These are phyloP conservation scores for Spencermartinsiella ligniputridi DNA, from an alignment of 1,139 yeast genomes.

Conservation along the genomic window DNA sequence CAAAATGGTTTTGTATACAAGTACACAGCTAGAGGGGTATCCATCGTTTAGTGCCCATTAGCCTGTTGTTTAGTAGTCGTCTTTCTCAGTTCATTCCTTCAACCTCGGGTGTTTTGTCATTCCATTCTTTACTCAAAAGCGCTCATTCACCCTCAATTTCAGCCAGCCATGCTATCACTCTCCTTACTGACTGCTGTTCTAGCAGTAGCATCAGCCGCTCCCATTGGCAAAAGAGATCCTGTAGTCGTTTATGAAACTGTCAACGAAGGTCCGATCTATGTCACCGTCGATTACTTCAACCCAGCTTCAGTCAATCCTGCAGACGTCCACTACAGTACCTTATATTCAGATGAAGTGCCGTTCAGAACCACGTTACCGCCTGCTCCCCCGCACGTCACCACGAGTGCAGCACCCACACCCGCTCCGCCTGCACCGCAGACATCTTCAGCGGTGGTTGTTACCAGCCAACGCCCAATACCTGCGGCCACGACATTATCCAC, in stretches of 20 bases:
- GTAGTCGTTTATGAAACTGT: slow-evolving; percentile 19
- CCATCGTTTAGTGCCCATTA: too few species aligned
- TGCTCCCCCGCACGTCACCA: slow-evolving; percentile 3
- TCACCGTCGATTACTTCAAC: slow-evolving; percentile 16
- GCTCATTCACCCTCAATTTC: background rate
- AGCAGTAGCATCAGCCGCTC: background rate
- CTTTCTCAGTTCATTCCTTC: background rate
- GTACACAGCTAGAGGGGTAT: too few species aligned
- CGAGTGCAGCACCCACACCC: slow-evolving; percentile 4
- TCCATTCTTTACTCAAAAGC: background rate
- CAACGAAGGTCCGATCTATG: slow-evolving; percentile 19
- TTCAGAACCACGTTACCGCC: slow-evolving; percentile 2
- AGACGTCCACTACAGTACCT: slow-evolving; percentile 3
- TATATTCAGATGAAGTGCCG: background rate
- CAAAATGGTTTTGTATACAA: too few species aligned
- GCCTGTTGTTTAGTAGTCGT: too few species aligned
- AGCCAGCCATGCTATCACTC: background rate
- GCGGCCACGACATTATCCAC: slow-evolving; percentile 6
- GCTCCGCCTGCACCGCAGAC: slow-evolving; percentile 8
- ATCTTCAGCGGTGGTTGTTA: background rate
- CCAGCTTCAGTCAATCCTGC: slow-evolving; percentile 16
- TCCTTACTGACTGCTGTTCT: background rate
- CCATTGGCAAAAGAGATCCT: background rate
- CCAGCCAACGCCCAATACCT: slow-evolving; percentile 9
- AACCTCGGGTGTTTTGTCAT: background rate